Evolutionary conservation across 805 yeast genomes (phyloP).

Genomic region (Metschnikowia colocasiae): DNA sequence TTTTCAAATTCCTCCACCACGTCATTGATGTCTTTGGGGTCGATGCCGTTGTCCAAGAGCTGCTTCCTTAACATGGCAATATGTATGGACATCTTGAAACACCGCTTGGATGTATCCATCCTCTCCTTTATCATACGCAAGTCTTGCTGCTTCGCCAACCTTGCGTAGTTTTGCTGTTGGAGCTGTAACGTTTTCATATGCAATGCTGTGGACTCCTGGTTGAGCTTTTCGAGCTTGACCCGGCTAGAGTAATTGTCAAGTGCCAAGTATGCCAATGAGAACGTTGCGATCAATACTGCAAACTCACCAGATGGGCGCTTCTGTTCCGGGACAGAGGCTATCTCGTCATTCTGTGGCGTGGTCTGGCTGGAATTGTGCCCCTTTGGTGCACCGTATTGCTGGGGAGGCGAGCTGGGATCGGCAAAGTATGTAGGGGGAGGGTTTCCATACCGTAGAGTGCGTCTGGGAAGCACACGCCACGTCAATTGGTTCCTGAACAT

Average conservation of each 20-base stretch:
- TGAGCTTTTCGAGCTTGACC: constrained; percentile 33
- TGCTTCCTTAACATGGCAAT: constrained; percentile 63
- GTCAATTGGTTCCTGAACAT: neutral
- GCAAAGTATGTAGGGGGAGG: constrained; percentile 11
- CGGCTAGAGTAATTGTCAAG: constrained; percentile 48
- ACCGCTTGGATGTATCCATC: constrained; percentile 43
- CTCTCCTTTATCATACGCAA: constrained; percentile 51
- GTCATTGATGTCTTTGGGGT: constrained; percentile 54
- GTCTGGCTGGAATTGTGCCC: neutral
- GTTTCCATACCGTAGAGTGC: neutral
- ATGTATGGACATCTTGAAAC: constrained; percentile 61
- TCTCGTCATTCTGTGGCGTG: neutral
- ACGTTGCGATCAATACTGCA: constrained; percentile 40
- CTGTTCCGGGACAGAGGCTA: neutral
- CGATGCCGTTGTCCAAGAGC: constrained; percentile 50
- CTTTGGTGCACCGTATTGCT: constrained; percentile 2
- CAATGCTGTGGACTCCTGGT: constrained; percentile 34
- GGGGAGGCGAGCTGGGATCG: constrained; percentile 12
- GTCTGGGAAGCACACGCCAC: neutral
- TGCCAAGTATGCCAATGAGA: constrained; percentile 46
- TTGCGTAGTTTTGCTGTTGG: constrained; percentile 48
- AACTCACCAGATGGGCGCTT: constrained; percentile 28
- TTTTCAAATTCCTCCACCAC: constrained; percentile 55
- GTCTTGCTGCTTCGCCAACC: constrained; percentile 50
- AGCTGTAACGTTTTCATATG: constrained; percentile 36